Base-by-base conservation (phyloP, 2,329 filamentous ascomycete genomes). In the Fusarium sp. region DNA sequence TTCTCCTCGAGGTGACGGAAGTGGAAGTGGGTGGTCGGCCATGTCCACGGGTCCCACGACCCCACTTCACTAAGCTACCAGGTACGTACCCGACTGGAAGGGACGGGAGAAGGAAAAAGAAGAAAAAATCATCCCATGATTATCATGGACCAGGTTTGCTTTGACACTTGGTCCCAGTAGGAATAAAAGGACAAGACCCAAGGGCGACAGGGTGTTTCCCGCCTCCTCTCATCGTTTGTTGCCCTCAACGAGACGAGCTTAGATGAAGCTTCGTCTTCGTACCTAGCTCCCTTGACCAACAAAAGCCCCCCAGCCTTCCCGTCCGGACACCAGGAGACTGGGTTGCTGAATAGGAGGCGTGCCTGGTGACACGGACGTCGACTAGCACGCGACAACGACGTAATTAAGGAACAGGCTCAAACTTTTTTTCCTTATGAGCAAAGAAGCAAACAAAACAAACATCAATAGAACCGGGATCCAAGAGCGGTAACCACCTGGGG, bases 1-100 rank as follows among this genome's bases (percentile, higher is more conserved):
- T 52, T 52, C 18, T 52, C 27, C 11, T 31, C 25, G 47, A 52
- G 47, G 25, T 52, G 47, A 52, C 27, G 47, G 27, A 52, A 52
- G 27, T 33, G 22, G n/a, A 67, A 47, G 42, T 59, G 50, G 52
- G 69, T 73, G 62, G 65, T 66, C 40, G 27, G 62, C 38, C 33
- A 16, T 45, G 45, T 61, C 47, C 64, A 74, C 47, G 63, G 38
- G 40, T 62, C 45, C 40, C 31, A 54, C 62, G 20, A 36, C 65
- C 68, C 71, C 71, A 74, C 71, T 54, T 59, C 50, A 66, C 60
- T 74, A 74, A 74, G 57, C 60, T 69, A 59, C 27, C 10, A 56
- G 61, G 33, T 54, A 63, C 61, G 47, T 63, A 63, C 61, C 60
- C 33, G 33, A 31, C 45, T 54, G 31, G 52, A 73, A 74, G 52